These are phyloP conservation scores for Scleromitrula shiraiana DNA, from an alignment of 2,329 filamentous ascomycete species.

Conservation along the genomic window DNA sequence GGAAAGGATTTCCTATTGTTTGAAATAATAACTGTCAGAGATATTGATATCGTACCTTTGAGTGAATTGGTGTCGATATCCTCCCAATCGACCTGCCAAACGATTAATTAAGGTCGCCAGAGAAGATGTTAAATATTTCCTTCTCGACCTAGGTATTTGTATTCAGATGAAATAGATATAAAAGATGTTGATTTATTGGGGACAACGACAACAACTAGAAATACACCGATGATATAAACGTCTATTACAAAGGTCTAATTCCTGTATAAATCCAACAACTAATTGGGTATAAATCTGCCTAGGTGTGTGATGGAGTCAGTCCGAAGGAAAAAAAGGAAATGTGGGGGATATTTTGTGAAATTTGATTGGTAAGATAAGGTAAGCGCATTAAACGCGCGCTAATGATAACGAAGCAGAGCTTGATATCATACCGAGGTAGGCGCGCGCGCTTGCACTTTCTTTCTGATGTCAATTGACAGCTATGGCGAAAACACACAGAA, in stretches of 20 bases:
- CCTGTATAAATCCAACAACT: too few species aligned
- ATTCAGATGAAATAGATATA: too few species aligned
- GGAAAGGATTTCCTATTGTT: background rate
- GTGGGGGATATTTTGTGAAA: background rate
- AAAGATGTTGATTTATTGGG: too few species aligned
- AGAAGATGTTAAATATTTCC: constrained; percentile 1
- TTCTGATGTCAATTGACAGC: too few species aligned
- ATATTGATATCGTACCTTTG: constrained; percentile 6
- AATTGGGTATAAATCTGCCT: too few species aligned
- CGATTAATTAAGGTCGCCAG: constrained; percentile 7
- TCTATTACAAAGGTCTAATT: too few species aligned
- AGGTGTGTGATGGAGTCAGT: background rate
- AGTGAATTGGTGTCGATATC: background rate
- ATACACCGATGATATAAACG: too few species aligned
- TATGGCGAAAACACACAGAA: too few species aligned
- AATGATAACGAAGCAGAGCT: too few species aligned
- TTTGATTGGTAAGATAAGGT: background rate
- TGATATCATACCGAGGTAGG: too few species aligned
- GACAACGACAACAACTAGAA: too few species aligned
- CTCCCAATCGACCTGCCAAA: background rate
- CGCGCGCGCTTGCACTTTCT: too few species aligned
- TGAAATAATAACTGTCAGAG: background rate
- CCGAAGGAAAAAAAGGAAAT: background rate
- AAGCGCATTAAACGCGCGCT: background rate
- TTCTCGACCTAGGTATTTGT: background rate